phyloP scores from a whole-genome alignment of 352 stramenopile species.

The Pythium pectinolyticum region DNA sequence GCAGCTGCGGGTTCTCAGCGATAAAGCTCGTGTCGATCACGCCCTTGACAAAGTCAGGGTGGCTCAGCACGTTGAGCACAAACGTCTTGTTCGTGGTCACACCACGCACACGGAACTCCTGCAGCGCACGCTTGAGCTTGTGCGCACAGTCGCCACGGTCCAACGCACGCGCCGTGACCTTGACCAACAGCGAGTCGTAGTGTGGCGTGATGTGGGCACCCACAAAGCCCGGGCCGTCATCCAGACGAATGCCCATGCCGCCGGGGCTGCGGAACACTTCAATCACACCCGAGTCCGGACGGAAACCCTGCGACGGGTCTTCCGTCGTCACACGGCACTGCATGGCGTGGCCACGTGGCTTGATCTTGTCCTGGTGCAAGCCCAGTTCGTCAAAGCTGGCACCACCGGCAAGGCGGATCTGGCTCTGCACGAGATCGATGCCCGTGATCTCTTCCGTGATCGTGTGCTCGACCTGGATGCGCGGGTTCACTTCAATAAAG shows the following conservation, averaged over 20 bases:
- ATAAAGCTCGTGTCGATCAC: slow-evolving; percentile 97
- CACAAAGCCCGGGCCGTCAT: slow-evolving; percentile 95
- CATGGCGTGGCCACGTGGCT: slow-evolving; percentile 92
- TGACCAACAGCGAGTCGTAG: slow-evolving; percentile 97
- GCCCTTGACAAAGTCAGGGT: slow-evolving; percentile 94
- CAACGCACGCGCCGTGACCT: slow-evolving; percentile 93
- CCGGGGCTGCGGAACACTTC: slow-evolving; percentile 94
- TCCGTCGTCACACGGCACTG: slow-evolving; percentile 97
- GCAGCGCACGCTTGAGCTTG: slow-evolving; percentile 93
- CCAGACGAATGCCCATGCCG: slow-evolving; percentile 96
- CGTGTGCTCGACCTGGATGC: slow-evolving; percentile 95
- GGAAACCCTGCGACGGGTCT: slow-evolving; percentile 93
- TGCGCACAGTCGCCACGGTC: slow-evolving; percentile 90
- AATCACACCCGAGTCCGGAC: slow-evolving; percentile 96
- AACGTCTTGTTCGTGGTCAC: slow-evolving; percentile 96
- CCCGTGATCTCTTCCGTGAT: slow-evolving; percentile 93
- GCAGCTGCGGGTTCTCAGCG: slow-evolving; percentile 92
- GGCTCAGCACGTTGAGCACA: slow-evolving; percentile 93
- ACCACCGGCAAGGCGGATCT: slow-evolving; percentile 94
- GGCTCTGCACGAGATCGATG: slow-evolving; percentile 96
- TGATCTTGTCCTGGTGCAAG: slow-evolving; percentile 94
- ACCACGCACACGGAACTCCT: slow-evolving; percentile 96
- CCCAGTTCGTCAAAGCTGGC: slow-evolving; percentile 92
- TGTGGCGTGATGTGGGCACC: slow-evolving; percentile 96
- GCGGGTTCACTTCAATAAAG: slow-evolving; percentile 99